Conservation (phyloP, 2,329 filamentous ascomycete genomes). For the Plenodomus tracheiphilus region DNA sequence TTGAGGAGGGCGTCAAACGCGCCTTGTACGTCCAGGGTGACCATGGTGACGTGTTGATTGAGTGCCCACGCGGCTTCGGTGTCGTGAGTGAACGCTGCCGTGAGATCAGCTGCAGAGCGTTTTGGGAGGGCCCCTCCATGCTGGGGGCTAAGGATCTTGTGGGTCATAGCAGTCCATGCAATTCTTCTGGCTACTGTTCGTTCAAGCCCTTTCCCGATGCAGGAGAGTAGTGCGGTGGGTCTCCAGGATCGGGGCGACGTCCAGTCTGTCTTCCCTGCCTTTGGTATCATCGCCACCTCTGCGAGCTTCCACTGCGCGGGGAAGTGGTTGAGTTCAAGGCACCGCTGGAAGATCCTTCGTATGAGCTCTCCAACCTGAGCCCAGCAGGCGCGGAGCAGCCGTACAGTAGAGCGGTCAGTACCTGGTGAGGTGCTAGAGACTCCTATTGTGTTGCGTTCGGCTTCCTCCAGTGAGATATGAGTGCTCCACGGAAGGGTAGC, state of each 20-base stretch:
- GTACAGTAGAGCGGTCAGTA: background rate
- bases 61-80: slow-evolving; percentile 1
- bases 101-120: slow-evolving; percentile 7
- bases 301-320: slow-evolving; percentile 1
- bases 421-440: slow-evolving; percentile 2
- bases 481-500: background rate
- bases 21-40: slow-evolving; percentile 7
- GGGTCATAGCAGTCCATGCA: slow-evolving; percentile 4
- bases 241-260: slow-evolving; percentile 3
- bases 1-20: slow-evolving; percentile 8
- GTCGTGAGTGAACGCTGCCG: slow-evolving; percentile 7
- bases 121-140: slow-evolving; percentile 7
- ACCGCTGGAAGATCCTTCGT: slow-evolving; percentile 1
- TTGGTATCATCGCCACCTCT: slow-evolving; percentile 10
- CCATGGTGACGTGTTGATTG: slow-evolving; percentile 6
- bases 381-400: slow-evolving; percentile 4
- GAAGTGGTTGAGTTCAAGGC: slow-evolving; percentile 6
- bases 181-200: slow-evolving; percentile 8
- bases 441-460: background rate
- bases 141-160: slow-evolving; percentile 11
- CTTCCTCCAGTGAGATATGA: slow-evolving; percentile 2
- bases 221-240: slow-evolving; percentile 8
- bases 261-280: slow-evolving; percentile 5
- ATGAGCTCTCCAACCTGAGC: background rate
- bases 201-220: slow-evolving; percentile 10